Conservation (phyloP, 2,329 filamentous ascomycete genomes). For the Bipolaris victoriae region DNA sequence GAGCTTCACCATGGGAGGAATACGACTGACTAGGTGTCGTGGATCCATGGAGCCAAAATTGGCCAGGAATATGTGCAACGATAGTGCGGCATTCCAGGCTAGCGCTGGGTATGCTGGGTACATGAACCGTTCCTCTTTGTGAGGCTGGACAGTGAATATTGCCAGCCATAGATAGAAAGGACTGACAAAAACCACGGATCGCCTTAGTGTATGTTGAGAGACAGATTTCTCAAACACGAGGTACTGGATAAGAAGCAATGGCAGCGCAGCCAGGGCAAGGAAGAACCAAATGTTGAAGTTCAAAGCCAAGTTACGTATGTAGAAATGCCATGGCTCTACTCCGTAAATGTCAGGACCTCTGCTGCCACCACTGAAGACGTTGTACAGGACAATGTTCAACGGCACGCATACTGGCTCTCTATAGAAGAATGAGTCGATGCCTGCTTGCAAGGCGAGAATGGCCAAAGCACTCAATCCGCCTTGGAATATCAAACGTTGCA, state of each 20-base stretch:
- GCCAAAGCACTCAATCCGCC: constrained; percentile 70
- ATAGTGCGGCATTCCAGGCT: constrained; percentile 83
- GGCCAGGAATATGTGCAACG: constrained; percentile 78
- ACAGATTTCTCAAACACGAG: constrained; percentile 65
- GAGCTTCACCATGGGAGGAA: constrained; percentile 78
- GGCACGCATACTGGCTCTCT: constrained; percentile 76
- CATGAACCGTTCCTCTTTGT: constrained; percentile 99
- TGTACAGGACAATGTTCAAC: constrained; percentile 95
- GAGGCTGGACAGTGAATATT: constrained; percentile 90
- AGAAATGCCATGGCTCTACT: constrained; percentile 96
- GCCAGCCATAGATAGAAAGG: constrained; percentile 95
- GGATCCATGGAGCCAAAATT: constrained; percentile 75
- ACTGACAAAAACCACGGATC: constrained; percentile 76
- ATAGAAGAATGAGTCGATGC: constrained; percentile 85
- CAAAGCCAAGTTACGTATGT: constrained; percentile 84
- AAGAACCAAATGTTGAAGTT: constrained; percentile 98
- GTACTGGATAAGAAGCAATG: constrained; percentile 77
- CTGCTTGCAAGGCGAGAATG: constrained; percentile 71
- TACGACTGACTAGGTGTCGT: constrained; percentile 69
- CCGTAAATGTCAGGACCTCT: constrained; percentile 90
- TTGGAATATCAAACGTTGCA: constrained; percentile 67
- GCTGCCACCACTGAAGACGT: constrained; percentile 81
- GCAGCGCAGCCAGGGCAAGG: constrained; percentile 75
- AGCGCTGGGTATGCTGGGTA: constrained; percentile 94
- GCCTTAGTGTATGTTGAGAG: constrained; percentile 72